Base-by-base conservation (phyloP, 805 yeast species). In the Ogataea methanolica region DNA sequence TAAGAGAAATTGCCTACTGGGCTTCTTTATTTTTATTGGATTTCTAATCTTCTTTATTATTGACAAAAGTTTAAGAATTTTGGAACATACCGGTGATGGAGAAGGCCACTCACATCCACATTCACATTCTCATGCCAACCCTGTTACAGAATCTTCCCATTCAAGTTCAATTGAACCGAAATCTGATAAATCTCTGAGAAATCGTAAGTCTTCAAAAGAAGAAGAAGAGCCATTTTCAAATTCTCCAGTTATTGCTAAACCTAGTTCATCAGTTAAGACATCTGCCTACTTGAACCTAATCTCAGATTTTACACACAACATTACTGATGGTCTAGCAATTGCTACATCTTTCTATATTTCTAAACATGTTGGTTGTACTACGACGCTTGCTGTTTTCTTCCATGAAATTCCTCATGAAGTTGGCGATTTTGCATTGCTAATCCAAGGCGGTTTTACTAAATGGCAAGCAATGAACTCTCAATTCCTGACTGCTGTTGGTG, bases 331-430 rank as follows among this genome's bases (percentile, higher is more conserved):
- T 0, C 64, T 86, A 8, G 88, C 92, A 2, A 74, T 86, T 41
- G 78, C 89, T 1, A 78, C 91, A 0, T 76, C 90, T 6, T 86
- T 86, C 61, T 80, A 80, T 62, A 75, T 74, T 41, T 73, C 83
- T 37, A 73, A 75, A 44, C 69, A 65, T 40, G 80, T 78, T 16
- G 94, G 94, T 0, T 78, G 84, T 22, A 74, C 85, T 2, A 83
- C 91, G 0, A 78, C 85, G 21, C 65, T 85, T 35, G 88, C 91
- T 1, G 83, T 85, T 29, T 74, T 85, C 51, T 76, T 83, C 64
- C 94, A 86, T 61, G 94, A 86, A 61, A 77, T 85, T 42, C 94
- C 94, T 6, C 94, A 86, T 61, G 89, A 85, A 59, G 76, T 86
- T 51, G 91, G 92, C 42, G 94, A 86, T 59, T 86, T 82, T 66